A percentile compares a stretch with the other conserved stretches of the same genome.
These are phyloP conservation scores for Moricandia moricandioides DNA, from an alignment of 345 rosid genomes.

Conservation along the genomic window DNA sequence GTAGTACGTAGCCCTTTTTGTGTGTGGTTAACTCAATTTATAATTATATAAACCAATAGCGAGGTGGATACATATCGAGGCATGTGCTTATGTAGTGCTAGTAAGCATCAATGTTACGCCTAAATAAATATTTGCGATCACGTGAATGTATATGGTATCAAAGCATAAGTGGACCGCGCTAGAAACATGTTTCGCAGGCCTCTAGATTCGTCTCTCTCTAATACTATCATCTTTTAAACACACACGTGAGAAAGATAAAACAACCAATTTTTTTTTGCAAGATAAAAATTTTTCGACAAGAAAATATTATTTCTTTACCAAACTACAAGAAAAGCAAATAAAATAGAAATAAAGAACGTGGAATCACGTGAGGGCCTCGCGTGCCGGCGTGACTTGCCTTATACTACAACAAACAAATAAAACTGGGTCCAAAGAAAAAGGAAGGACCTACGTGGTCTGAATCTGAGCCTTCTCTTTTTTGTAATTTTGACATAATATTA, in stretches of 20 bases:
- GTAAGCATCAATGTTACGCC: slow-evolving; percentile 16
- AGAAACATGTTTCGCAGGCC: slow-evolving; percentile 10
- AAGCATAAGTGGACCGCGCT: slow-evolving; percentile 11
- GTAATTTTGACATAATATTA: background rate
- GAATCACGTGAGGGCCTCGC: slow-evolving; percentile 54
- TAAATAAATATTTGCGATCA: background rate
- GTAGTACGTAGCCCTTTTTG: slow-evolving; percentile 12
- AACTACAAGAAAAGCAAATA: background rate
- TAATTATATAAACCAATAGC: background rate
- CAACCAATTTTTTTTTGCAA: background rate
- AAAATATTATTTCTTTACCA: background rate
- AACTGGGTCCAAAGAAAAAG: background rate
- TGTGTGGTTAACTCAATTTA: background rate
- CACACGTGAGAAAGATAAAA: background rate
- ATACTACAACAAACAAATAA: slow-evolving; percentile 28
- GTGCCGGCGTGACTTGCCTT: slow-evolving; percentile 64
- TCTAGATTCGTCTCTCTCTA: background rate
- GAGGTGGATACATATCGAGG: background rate
- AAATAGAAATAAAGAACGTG: slow-evolving; percentile 47
- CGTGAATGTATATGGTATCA: slow-evolving; percentile 5
- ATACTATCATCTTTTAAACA: slow-evolving; percentile 1
- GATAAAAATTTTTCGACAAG: background rate
- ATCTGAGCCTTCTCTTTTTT: slow-evolving; percentile 6
- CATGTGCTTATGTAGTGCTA: slow-evolving; percentile 17
- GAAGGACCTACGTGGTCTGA: slow-evolving; percentile 45